Conservation (phyloP, 441 rosid genomes). For the Biscutella laevigata region DNA sequence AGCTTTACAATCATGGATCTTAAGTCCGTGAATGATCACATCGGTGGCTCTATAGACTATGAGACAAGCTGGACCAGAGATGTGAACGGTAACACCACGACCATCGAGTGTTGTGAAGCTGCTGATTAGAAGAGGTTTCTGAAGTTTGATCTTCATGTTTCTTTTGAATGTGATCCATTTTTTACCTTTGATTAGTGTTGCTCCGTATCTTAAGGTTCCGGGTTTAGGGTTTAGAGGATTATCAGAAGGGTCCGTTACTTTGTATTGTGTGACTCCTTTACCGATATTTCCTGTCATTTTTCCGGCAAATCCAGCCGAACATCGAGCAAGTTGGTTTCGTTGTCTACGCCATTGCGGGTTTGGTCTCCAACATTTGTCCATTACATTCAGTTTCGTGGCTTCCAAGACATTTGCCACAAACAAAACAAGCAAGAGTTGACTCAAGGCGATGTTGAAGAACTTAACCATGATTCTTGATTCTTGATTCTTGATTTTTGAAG, state of each 20-base stretch:
- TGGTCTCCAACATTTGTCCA: conserved; percentile 60
- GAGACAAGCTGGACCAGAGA: conserved; percentile 53
- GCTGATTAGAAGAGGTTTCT: conserved; percentile 46
- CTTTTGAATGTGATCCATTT: conserved; percentile 63
- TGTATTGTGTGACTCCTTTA: conserved; percentile 31
- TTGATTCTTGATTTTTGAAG: too few relatives aligned
- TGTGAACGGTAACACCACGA: conserved; percentile 46
- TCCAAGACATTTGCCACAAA: conserved; percentile 16
- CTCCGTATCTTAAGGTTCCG: conserved; percentile 61
- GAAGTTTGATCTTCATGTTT: conserved; percentile 46
- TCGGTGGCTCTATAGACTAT: conserved; percentile 44
- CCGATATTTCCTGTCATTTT: conserved; percentile 60
- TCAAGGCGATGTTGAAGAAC: too few relatives aligned
- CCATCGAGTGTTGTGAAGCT: conserved; percentile 69
- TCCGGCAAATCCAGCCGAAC: conserved; percentile 57
- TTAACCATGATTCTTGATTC: conserved; percentile 25
- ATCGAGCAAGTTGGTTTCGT: conserved; percentile 44
- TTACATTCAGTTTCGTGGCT: conserved; percentile 38
- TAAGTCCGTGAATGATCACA: conserved; percentile 63
- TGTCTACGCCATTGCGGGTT: conserved; percentile 42
- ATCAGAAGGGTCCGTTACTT: conserved; percentile 59
- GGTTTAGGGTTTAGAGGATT: conserved; percentile 51
- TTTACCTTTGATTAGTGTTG: conserved; percentile 44
- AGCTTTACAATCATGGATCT: conserved; percentile 55
- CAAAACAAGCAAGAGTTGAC: conserved; percentile 21